Conservation (phyloP, 257 asterid genomes). For the Verbena officinalis region DNA sequence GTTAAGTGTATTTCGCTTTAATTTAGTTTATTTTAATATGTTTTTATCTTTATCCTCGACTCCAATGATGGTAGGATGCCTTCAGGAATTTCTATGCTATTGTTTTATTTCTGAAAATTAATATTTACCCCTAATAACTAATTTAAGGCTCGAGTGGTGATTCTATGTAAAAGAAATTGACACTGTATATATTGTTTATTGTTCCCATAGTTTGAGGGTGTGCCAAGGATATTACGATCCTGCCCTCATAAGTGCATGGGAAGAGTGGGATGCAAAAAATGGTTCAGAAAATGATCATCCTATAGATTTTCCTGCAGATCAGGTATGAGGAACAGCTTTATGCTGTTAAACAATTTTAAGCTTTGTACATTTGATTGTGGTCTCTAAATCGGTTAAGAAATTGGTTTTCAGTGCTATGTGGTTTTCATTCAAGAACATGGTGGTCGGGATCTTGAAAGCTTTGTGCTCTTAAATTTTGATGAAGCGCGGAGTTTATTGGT, state of each 20-base stretch:
- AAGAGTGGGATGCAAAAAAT: slow-evolving; percentile 80
- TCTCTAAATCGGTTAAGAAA: slow-evolving; percentile 24
- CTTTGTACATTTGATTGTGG: slow-evolving; percentile 10
- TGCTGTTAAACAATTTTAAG: slow-evolving; percentile 6
- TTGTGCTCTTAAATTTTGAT: slow-evolving; percentile 73
- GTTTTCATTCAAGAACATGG: slow-evolving; percentile 96
- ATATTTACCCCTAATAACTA: background rate
- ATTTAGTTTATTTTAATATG: background rate
- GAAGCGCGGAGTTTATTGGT: slow-evolving; percentile 86
- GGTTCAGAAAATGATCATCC: slow-evolving; percentile 94
- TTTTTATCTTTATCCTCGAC: slow-evolving; percentile 1
- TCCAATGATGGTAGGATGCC: background rate
- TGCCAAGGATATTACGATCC: slow-evolving; percentile 87
- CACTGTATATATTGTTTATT: slow-evolving; percentile 24
- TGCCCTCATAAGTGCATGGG: slow-evolving; percentile 86
- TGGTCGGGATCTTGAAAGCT: slow-evolving; percentile 90
- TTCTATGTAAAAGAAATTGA: slow-evolving; percentile 14
- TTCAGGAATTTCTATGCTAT: background rate
- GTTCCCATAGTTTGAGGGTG: slow-evolving; percentile 68
- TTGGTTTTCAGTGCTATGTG: slow-evolving; percentile 63
- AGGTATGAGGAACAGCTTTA: slow-evolving; percentile 47
- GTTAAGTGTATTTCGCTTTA: background rate
- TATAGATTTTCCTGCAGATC: slow-evolving; percentile 70
- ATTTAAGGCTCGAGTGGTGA: slow-evolving; percentile 4
- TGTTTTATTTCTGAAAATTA: slow-evolving; percentile 16